Conservation (phyloP, 1,284 basidiomycete species). For the Clitocybe nebularis region DNA sequence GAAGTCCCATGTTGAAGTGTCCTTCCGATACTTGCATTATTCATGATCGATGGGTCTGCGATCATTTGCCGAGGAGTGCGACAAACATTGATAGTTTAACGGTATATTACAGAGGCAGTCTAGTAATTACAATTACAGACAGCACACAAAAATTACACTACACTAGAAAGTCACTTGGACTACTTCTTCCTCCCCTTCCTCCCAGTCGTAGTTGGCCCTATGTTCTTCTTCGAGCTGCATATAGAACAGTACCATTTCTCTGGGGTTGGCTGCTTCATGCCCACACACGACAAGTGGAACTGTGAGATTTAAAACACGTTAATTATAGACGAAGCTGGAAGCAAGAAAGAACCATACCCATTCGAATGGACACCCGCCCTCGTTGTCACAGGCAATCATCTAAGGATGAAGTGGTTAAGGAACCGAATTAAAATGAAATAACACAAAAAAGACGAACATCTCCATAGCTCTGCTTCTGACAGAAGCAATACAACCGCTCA, state of each 20-base stretch:
- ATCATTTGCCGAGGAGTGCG: no score
- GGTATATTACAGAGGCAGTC: no score
- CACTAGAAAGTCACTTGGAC: no score
- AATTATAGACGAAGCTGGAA: neutral
- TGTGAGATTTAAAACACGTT: constrained; percentile 12
- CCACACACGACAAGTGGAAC: constrained; percentile 44
- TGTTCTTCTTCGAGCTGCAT: constrained; percentile 25
- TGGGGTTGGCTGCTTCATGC: constrained; percentile 38
- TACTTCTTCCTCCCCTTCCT: constrained; percentile 25
- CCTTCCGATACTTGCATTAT: neutral
- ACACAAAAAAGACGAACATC: constrained; percentile 29
- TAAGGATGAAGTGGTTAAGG: constrained; percentile 14
- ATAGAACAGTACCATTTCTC: constrained; percentile 45
- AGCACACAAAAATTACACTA: no score
- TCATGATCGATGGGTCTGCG: no score
- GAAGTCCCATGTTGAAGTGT: neutral
- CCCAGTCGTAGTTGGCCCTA: constrained; percentile 16
- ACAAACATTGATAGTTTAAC: no score
- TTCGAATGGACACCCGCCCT: constrained; percentile 41
- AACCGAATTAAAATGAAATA: neutral
- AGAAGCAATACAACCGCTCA: constrained; percentile 43
- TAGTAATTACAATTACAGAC: no score
- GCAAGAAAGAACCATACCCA: constrained; percentile 40
- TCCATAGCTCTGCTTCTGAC: constrained; percentile 45
- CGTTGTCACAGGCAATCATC: constrained; percentile 50